Evolutionary conservation across 352 stramenopile species (phyloP).

Genomic region (Phytophthora citrophthora): DNA sequence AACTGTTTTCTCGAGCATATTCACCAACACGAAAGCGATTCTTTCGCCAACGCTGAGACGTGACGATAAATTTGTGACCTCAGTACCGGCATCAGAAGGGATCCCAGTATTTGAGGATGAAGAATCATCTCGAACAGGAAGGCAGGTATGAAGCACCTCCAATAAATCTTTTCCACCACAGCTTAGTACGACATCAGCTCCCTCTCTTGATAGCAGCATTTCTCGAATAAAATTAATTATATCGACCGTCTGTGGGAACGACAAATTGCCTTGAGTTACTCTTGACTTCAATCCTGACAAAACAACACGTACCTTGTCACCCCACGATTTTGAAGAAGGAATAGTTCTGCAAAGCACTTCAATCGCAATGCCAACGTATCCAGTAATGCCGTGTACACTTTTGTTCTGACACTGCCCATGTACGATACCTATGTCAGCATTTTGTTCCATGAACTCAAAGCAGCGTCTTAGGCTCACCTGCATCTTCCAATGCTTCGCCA

Average conservation of each 20-base stretch:
- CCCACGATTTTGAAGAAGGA: conserved; percentile 17
- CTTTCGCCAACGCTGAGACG: conserved; percentile 9
- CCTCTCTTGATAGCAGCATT: conserved; percentile 56
- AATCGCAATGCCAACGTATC: conserved; percentile 69
- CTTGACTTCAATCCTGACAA: background rate
- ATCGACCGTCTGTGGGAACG: conserved; percentile 46
- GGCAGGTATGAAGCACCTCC: conserved; percentile 31
- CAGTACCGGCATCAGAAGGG: background rate
- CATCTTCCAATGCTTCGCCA: conserved; percentile 56
- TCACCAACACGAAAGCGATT: conserved; percentile 25
- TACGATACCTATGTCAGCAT: conserved; percentile 1
- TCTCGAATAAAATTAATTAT: conserved; percentile 70
- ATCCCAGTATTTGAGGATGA: background rate
- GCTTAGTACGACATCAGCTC: conserved; percentile 48
- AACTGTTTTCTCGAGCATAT: conserved; percentile 40
- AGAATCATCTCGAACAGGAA: conserved; percentile 4
- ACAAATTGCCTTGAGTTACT: too few species aligned
- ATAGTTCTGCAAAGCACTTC: conserved; percentile 46
- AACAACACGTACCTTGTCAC: conserved; percentile 23
- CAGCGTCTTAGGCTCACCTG: conserved; percentile 25
- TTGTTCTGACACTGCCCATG: conserved; percentile 12
- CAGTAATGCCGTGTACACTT: conserved; percentile 52
- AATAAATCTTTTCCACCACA: conserved; percentile 58
- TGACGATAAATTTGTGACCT: background rate
- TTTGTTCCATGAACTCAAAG: background rate